Evolutionary conservation across 768 basidiomycete species (phyloP).

Genomic region (Serendipita vermifera): DNA sequence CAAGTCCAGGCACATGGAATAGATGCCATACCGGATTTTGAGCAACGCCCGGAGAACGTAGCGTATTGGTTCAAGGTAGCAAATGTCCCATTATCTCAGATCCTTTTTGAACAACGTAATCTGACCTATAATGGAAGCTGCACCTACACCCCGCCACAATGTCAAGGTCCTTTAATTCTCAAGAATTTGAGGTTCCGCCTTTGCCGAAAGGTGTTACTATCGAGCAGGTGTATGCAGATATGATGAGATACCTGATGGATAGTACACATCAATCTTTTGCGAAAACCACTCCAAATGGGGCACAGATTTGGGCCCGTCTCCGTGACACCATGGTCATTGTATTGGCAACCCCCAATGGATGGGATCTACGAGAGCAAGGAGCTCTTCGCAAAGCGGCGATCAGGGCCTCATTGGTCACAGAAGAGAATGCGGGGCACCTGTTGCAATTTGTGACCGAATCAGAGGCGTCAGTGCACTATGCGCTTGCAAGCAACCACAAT

Average conservation of each 20-base stretch:
- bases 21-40: neutral
- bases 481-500: neutral
- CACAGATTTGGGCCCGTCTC: conserved; percentile 6
- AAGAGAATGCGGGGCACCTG: neutral
- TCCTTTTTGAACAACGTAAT: no score
- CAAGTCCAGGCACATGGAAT: neutral
- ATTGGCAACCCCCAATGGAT: conserved; percentile 8
- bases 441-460: conserved; percentile 8
- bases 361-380: conserved; percentile 3
- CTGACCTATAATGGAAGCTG: neutral
- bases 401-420: neutral
- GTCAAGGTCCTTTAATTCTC: neutral
- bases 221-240: conserved; percentile 12
- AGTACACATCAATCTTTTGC: conserved; percentile 1
- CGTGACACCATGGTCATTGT: conserved; percentile 27
- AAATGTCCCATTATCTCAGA: no score
- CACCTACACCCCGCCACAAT: conserved; percentile 12
- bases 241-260: conserved; percentile 5
- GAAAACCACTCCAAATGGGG: conserved; percentile 1
- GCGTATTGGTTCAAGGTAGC: conserved; percentile 11
- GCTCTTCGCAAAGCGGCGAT: neutral
- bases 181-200: neutral
- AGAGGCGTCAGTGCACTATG: conserved; percentile 12
- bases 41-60: neutral
- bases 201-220: conserved; percentile 9